Evolutionary conservation across 2,329 filamentous ascomycete genomes (phyloP), one percentile per base, ranked within the genome.

Genomic region (Didymella pinodella): DNA sequence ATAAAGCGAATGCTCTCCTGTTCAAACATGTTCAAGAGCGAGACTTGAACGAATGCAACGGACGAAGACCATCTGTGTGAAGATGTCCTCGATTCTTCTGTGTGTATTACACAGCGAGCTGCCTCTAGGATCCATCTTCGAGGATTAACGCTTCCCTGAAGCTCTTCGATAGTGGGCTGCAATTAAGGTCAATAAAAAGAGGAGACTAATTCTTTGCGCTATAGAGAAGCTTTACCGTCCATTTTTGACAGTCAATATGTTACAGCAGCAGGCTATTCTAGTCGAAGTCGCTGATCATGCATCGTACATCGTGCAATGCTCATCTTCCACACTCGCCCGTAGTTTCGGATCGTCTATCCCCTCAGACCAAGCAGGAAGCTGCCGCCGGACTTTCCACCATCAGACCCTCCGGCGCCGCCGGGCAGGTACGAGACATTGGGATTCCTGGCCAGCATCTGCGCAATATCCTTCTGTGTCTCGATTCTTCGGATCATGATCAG

Each of bases 361-460:
- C 88, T 86, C 79, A 91, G 75, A 28, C 88, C 89, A 57, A 92
- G 78, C 69, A 92, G 77, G 68, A 91, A 86, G 75, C 84, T 88
- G 48, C 88, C 86, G 61, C 79, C 76, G 34, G 90, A 83, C 57
- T 83, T 88, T 67, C 86, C 85, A 54, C 82, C 83, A 8, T 83
- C 82, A 63, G 83, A 84, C 41, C 81, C 80, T 43, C 79, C 79
- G 36, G 78, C 79, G 57, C 91, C 90, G 69, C 91, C 87, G 3
- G 95, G 95, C 64, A 99, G 81, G 79, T 99, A 99, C 47, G 93
- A 93, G 53, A 99, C 93, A 72, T 99, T 98, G 61, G 95, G 93
- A 81, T 99, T 99, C 59, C 83, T 82, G 20, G 94, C 88, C 74
- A 99, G 81, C 67, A 93, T 94, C 80, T 93, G 87, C 10, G 95